Evolutionary conservation across 768 basidiomycete genomes (phyloP), one percentile per base, ranked within the genome.

Genomic region (Lactarius hatsudake): DNA sequence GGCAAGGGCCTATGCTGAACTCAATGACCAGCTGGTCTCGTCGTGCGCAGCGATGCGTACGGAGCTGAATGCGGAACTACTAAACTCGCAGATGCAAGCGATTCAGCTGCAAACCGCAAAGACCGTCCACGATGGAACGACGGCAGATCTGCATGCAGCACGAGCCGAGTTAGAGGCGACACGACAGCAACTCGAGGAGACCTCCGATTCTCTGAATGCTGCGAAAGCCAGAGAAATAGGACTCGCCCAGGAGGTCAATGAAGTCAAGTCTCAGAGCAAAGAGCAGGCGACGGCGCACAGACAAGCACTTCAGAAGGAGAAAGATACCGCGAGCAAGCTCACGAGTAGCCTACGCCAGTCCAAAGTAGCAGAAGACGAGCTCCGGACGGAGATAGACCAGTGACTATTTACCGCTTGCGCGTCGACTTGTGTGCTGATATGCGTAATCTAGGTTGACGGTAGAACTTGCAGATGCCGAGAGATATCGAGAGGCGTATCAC

Each of bases 401-500:
- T 93, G 70, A 63, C 87, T 82, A 1, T 20, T 26, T 23, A 4
- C 18, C 45, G 1, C 0, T 15, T 18, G 6, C 26, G 18, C 43
- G 13, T 40, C 18, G 3, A 28, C 28, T 5, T 40, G 28, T 53
- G 28, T 53, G 28, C 51, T 64, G 40, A 66, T 28, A 23, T n/a
- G 38, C 23, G 3, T 15, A 45, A 59, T 15, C n/a, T 15, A 85
- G 84, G 56, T 68, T 86, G 58, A 73, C 75, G 34, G 63, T 77
- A 6, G 89, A 90, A 40, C 76, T 94, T 26, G 74, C 81, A 4
- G 84, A 88, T 15, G 83, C 84, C 1, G 86, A 86, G 69, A 81
- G 79, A 23, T 94, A 88, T 76, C 84, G 88, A 75, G 84, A 87
- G 59, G 89, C 90, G 15, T 94, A 94, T 75, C 79, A 82, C 65